Evolutionary conservation across 768 basidiomycete species (phyloP), one percentile per base, ranked within the genome.

Genomic region (Termitomyces sp.): DNA sequence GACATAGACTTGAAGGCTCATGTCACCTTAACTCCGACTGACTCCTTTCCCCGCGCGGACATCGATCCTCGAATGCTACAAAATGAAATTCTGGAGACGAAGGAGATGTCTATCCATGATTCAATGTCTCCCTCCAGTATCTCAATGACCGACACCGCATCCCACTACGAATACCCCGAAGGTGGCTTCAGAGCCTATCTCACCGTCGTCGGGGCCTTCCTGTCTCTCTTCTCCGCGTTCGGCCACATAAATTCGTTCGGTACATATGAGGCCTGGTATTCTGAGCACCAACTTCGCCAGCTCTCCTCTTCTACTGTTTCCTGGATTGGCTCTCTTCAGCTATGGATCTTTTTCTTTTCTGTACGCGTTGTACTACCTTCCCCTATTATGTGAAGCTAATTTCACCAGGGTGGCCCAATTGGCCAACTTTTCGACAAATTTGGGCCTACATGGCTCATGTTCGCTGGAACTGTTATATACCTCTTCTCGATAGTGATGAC

Each of bases 211-310:
- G 88, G 88, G 0, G 84, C 85, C 0, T 87, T 85, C 67, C 66
- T 87, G 28, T 82, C 83, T 8, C 73, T 89, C 8, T 83, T 87
- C 70, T 85, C 80, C 66, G 83, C 85, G 2, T 88, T 90, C 66
- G 88, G 88, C 9, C 85, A 83, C 62, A 81, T 88, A 74, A 85
- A 77, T 53, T 80, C 87, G 46, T 90, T 88, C 60, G 88, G 88
- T 16, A 86, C 85, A 42, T 90, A 83, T 67, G 85, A 88, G 67
- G 70, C 82, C 13, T 88, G 83, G 81, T 89, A 90, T 62, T 73
- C 77, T 10, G 69, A 68, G 15, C 82, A 90, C 67, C 83, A 88
- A 66, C 75, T 90, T 18, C 66, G 67, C 18, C 67, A 75, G 61
- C 60, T 78, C 36, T 69, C 81, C 15, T 72, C 82, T 15, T 83